Base-by-base conservation (phyloP, 768 basidiomycete genomes). In the Vishniacozyma victoriae region DNA sequence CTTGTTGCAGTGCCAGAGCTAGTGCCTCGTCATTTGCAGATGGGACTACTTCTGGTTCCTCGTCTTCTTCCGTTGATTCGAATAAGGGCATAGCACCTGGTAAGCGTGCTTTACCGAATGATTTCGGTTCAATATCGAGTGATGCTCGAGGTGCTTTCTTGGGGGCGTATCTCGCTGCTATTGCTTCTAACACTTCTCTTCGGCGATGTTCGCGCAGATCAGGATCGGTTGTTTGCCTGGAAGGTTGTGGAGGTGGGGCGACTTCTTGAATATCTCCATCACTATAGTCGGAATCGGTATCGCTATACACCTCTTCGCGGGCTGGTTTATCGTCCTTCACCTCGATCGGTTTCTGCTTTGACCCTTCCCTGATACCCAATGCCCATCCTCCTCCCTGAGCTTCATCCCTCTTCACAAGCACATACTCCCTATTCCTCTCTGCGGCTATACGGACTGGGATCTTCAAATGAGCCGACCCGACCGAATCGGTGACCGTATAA, bases 371-470 rank as follows among this genome's bases (percentile, higher is more conserved):
- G 35, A 96, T 84, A 3, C 93, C 93, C 15, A 99, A 75, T 33
- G 92, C 82, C 93, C 95, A 99, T 1, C 95, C 95, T 2, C 92
- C 91, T 18, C 80, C 82, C 41, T 71, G 63, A 14, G 75, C 80
- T 26, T 84, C 84, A 54, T 88, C 83, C 60, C 95, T 93, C 75
- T 93, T 93, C 50, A 97, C 78, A 50, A 99, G 76, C n/a, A 96
- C 77, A 71, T 99, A 99, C 69, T 95, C 83, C 68, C 82, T 84
- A 64, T 97, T 96, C 53, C 92, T 76, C 72, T 97, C 92, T 58
- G 89, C 90, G 1, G 95, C 95, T 53, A 99, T 87, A 18, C 95
- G 80, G 25, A 93, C 80, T 31, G 93, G 93, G 46, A 96, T 96
- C 3, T 83, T 82, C 41, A 96, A 78, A 35, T 70, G 66, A 0